Base-by-base conservation (phyloP, 2,329 filamentous ascomycete species). In the Aspergillus fumigatiaffinis region DNA sequence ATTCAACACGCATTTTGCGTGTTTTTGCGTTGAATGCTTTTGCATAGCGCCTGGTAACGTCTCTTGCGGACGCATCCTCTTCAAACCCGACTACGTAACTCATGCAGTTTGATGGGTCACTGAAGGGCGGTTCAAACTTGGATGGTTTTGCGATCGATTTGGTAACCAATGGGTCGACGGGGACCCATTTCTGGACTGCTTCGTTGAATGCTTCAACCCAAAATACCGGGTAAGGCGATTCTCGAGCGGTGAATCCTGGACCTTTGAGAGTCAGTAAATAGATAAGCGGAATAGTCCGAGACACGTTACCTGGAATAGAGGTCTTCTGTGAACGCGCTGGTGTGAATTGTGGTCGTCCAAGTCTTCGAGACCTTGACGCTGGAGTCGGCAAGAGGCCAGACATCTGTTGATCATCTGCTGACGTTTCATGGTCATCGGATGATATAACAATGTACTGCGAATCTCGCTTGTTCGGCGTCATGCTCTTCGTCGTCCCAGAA, bases 191-290 rank as follows among this genome's bases (percentile, higher is more conserved):
- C 70, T 97, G 90, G 62, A 91, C 85, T 0, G 89, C 89, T 53
- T 86, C 80, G 61, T 97, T 92, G 62, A 96, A 90, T 3, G 91
- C 87, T 75, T 99, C 94, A 0, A 97, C 88, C 94, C 94, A 99
- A 70, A 92, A 97, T 3, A 97, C 82, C 0, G 94, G 94, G 66
- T 88, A 90, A 0, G 84, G 74, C 0, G 91, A 92, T 68, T 93
- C 90, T 25, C 81, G 82, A 10, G 88, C 82, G 14, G 69, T 75
- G 21, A 74, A 74, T 35, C 71, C 70, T 25, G 75, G 72, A 10
- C 71, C 73, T 52, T 17, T 77, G 48, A 25, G 56, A 52, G 54
- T 56, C 64, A 68, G 54, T 61, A 21, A 17, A 52, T 42, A 60
- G 35, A 46, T 14, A 4, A 42, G 4, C 50, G 23, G 8, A 5